Base-by-base conservation (phyloP, 495 filamentous ascomycete genomes). In the Halenospora varia region DNA sequence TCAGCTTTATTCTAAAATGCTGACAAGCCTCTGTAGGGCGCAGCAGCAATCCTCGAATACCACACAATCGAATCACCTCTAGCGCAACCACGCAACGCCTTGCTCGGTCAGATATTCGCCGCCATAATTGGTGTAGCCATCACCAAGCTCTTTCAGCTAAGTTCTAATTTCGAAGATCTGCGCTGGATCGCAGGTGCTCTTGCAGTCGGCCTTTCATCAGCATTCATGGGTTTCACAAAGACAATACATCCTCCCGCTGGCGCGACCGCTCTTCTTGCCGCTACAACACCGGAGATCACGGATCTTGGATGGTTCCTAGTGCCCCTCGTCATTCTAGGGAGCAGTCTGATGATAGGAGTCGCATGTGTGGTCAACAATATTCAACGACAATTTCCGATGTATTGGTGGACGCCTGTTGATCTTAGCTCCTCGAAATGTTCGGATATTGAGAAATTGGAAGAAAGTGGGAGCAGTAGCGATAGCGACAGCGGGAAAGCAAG, bases 201-300 rank as follows among this genome's bases (percentile, higher is more conserved):
- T 0, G 71, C 87, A 17, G 90, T 88, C 54, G 89, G 83, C 1
- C 65, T 81, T 22, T 80, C 90, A 0, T 89, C 84, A 1, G 76
- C 82, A 0, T 48, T 84, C 50, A 97, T 96, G 92, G 75, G 79
- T 0, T 59, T 91, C 10, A 94, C 89, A 0, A 84, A 84, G 6
- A 94, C 91, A 0, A 77, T 92, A 1, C 88, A 97, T 65, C 92
- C 92, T 4, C 92, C 92, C 0, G 92, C 90, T 0, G 92, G 92
- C 8, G 92, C 92, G 2, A 95, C 90, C 0, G 90, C 92, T 0
- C 70, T 97, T 1, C 72, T 96, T 18, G 89, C 89, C 0, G 88
- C 87, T 1, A 78, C 86, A 0, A 80, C 87, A 47, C 63, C 78
- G 0, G 68, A 71, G 0, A 71, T 85, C 0, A 72, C 76, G 15